Evolutionary conservation across 2,329 filamentous ascomycete species (phyloP), one percentile per base, ranked within the genome.

Genomic region (Ascochyta koolunga): DNA sequence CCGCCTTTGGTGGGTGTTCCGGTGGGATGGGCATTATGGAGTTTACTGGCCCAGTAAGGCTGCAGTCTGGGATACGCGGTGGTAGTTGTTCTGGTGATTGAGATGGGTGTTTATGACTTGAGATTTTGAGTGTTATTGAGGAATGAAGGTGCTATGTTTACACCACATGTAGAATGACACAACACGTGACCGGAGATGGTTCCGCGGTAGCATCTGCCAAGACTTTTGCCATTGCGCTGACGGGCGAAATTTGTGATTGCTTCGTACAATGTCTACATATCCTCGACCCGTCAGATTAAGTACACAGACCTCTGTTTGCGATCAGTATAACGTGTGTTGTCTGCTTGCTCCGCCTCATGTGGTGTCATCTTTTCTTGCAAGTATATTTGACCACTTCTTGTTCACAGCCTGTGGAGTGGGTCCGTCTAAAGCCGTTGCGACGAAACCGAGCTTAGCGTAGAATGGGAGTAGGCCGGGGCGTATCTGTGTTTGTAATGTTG

Each of bases 371-470:
- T 22, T 48, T 21, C 31, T 16, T 15, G 50, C 27, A n/a, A 46
- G 31, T 24, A 21, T 32, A 4, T 42, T 9, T 6, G n/a, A 19
- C 8, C 18, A 33, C n/a, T 21, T 41, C 24, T 7, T 43, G 29
- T 68, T 67, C 32, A 58, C 59, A 0, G 41, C 25, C 27, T 60
- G 53, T 10, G 60, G 54, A 4, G 38, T 50, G 33, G 66, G 68
- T 11, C 66, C 64, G 2, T 57, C 9, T 11, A 66, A 42, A 15
- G 58, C 58, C 7, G 59, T 60, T 1, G 56, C 59, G 5, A 71
- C 60, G 13, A 69, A 60, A 5, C 66, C 60, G n/a, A 66, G 44
- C 8, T 65, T 65, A 10, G 60, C 50, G 21, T 66, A 64, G 21
- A 51, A 44, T 11, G 48, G 47, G 13, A 37, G 7, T 67, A 68